Base-by-base conservation (phyloP, 129 eudicot species). In the Logfia minima region DNA sequence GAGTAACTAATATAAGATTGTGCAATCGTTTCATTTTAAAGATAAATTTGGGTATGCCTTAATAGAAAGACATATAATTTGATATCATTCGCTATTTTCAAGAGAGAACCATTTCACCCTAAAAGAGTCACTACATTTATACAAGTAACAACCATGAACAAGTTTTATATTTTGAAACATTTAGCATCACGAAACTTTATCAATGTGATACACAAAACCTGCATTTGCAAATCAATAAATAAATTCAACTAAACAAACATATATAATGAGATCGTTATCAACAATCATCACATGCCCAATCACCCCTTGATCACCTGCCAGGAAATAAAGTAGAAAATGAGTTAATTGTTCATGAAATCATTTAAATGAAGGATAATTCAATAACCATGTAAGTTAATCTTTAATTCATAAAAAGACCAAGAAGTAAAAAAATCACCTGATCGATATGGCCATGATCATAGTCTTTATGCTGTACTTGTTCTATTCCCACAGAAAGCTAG, bases 401-500 rank as follows among this genome's bases (percentile, higher is more conserved):
- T 35, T 34, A 35, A 3, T 66, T 34, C 23, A 64, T 64, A 37
- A 28, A 2, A 34, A 62, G 26, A 62, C 18, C 6, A 63, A 26
- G n/a, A 29, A n/a, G 24, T 22, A 41, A 11, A 24, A 22, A 13
- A 0, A 34, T 41, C 60, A 41, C 74, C 74, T 43, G 21, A 21
- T 22, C 9, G 35, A 14, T 13, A 45, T 14, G 18, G 84, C 88
- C 87, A 56, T 35, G 67, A n/a, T 14, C 65, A 18, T 19, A 34
- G 19, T 68, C 67, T 66, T 86, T 88, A 23, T 75, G 80, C 19
- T 78, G 78, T 26, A 74, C 77, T 10, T 86, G 88, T 28, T 83
- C 91, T 61, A 75, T 71, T 87, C 88, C 96, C 98, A 92, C 37
- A 92, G 81, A 86, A 90, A 92, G 70, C 89, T 80, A 72, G 91